Conservation (phyloP, 2,329 filamentous ascomycete species). For the Neodidymelliopsis sp. region DNA sequence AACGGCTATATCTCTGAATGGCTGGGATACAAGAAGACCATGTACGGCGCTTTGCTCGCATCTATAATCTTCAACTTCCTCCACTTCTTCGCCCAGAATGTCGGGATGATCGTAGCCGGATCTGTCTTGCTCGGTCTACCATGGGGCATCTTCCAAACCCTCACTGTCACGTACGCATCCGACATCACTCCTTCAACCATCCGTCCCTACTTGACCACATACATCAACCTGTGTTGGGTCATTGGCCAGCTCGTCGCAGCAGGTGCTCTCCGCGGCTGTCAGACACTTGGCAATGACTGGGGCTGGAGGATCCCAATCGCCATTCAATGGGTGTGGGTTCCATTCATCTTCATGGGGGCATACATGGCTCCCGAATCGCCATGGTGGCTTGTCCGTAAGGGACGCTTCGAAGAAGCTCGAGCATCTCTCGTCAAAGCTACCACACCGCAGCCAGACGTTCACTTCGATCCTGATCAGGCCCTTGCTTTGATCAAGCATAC, state of each 20-base stretch:
- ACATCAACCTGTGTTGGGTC: conserved; percentile 75
- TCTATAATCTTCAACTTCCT: conserved; percentile 32
- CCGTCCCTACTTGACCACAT: conserved; percentile 62
- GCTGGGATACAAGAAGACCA: conserved; percentile 24
- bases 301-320: conserved; percentile 69
- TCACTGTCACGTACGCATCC: conserved; percentile 26
- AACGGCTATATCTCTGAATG: conserved; percentile 22
- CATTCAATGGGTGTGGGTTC: conserved; percentile 76
- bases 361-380: conserved; percentile 60
- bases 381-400: conserved; percentile 56
- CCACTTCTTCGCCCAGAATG: conserved; percentile 52
- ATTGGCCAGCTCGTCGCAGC: conserved; percentile 71
- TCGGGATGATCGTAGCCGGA: conserved; percentile 54
- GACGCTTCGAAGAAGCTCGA: conserved; percentile 52
- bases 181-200: conserved; percentile 71
- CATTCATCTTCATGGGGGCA: conserved; percentile 19
- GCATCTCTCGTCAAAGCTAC: conserved; percentile 56
- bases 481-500: conserved; percentile 65
- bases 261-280: conserved; percentile 67
- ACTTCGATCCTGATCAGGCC: conserved; percentile 42
- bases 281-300: conserved; percentile 68
- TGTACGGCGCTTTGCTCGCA: conserved; percentile 18
- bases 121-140: conserved; percentile 63
- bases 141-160: conserved; percentile 16
- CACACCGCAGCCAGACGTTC: conserved; percentile 45